phyloP scores from a whole-genome alignment of 495 filamentous ascomycete species.

The Aspergillus biplanus region DNA sequence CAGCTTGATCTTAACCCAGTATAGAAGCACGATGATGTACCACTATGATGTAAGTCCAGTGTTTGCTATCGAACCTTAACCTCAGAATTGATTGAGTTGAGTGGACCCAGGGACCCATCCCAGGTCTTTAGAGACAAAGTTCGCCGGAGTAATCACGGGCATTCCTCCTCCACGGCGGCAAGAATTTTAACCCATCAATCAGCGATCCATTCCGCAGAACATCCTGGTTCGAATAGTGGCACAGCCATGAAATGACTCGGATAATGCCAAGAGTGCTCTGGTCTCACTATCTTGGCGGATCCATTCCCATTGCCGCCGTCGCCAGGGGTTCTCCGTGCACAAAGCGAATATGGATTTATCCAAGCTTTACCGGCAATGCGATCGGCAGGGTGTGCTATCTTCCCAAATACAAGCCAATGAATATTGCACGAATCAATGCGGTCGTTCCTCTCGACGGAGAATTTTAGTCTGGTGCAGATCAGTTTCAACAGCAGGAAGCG shows the following conservation, averaged over 20 bases:
- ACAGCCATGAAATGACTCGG: background rate
- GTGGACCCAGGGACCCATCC: background rate
- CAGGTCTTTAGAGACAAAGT: background rate
- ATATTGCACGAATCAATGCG: slow-evolving; percentile 12
- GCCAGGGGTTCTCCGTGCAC: background rate
- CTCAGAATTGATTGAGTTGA: background rate
- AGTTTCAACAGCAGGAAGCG: slow-evolving; percentile 7
- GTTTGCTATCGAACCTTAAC: background rate
- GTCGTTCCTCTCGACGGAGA: background rate
- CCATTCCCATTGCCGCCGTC: background rate
- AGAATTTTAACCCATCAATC: background rate
- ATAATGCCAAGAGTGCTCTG: background rate
- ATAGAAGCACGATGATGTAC: background rate
- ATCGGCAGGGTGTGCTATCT: slow-evolving; percentile 1
- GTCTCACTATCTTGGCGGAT: background rate
- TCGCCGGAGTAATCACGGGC: background rate
- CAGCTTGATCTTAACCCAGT: background rate
- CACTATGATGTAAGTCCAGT: background rate
- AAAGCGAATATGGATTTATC: background rate
- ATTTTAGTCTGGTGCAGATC: slow-evolving; percentile 4
- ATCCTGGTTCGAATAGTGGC: background rate
- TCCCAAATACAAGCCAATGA: slow-evolving; percentile 12
- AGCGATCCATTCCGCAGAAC: background rate
- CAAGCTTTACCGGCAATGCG: slow-evolving; percentile 5
- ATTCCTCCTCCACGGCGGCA: background rate